Conservation (phyloP, 257 asterid genomes). For the Mitragyna speciosa region DNA sequence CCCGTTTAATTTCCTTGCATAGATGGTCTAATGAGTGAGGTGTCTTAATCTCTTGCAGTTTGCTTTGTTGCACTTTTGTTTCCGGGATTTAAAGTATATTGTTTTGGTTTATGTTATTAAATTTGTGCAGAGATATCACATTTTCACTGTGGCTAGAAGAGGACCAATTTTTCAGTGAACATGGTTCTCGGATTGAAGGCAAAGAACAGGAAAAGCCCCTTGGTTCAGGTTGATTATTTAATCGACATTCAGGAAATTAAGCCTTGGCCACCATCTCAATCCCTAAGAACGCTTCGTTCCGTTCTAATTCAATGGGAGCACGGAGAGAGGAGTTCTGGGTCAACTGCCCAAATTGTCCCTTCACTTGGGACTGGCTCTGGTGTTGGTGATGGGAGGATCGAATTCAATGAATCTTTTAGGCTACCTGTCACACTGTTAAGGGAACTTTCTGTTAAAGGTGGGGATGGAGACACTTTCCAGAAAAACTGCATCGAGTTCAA, state of each 20-base stretch:
- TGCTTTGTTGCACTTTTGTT: not conserved
- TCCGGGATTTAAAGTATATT: not conserved
- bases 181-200: conserved; percentile 65
- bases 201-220: conserved; percentile 50
- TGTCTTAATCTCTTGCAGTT: not conserved
- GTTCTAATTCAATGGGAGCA: conserved; percentile 80
- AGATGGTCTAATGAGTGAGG: not conserved
- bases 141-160: conserved; percentile 17
- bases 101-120: conserved; percentile 11
- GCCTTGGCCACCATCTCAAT: conserved; percentile 94
- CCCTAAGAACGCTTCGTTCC: conserved; percentile 53
- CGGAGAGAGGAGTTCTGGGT: conserved; percentile 56
- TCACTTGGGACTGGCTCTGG: conserved; percentile 49
- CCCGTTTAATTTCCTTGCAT: conserved; percentile 3
- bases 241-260: conserved; percentile 61
- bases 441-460: conserved; percentile 49
- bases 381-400: conserved; percentile 64
- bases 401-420: conserved; percentile 70
- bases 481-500: conserved; percentile 67
- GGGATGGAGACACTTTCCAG: conserved; percentile 47
- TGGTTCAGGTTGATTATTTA: conserved; percentile 56
- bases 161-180: conserved; percentile 24
- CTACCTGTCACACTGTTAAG: conserved; percentile 51
- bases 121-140: conserved; percentile 5
- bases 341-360: conserved; percentile 62